A percentile compares a stretch with the other conserved stretches of the same genome.
These are phyloP conservation scores for Pythium plurisporium DNA, from an alignment of 352 stramenopile genomes.

Conservation along the genomic window DNA sequence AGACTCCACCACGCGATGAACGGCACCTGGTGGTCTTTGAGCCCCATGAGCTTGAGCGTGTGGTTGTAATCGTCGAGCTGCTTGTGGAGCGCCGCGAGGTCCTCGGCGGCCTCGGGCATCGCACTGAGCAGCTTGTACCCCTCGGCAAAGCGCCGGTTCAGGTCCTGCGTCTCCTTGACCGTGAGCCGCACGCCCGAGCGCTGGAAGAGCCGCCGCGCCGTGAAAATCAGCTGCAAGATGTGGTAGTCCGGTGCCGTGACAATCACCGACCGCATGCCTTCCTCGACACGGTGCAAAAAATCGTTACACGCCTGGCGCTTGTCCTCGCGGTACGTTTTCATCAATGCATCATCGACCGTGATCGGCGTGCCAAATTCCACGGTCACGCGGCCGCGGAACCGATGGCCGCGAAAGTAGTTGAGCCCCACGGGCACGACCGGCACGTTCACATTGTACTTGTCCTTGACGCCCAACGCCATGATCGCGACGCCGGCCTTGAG, in stretches of 20 bases:
- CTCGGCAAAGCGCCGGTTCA: constrained; percentile 90
- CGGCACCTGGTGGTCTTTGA: constrained; percentile 90
- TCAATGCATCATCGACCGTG: constrained; percentile 72
- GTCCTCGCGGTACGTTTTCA: constrained; percentile 86
- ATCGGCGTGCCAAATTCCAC: constrained; percentile 96
- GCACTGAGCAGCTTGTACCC: constrained; percentile 83
- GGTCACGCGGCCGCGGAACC: constrained; percentile 94
- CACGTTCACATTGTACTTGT: constrained; percentile 95
- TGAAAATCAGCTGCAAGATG: constrained; percentile 94
- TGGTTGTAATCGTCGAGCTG: constrained; percentile 86
- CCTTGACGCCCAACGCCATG: constrained; percentile 95
- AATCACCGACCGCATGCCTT: constrained; percentile 91
- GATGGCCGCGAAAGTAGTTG: constrained; percentile 97
- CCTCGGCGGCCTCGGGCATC: constrained; percentile 50
- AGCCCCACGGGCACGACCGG: constrained; percentile 97
- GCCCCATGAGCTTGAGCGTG: constrained; percentile 80
- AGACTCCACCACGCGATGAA: constrained; percentile 87
- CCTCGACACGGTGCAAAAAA: constrained; percentile 78
- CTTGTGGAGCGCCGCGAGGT: constrained; percentile 56
- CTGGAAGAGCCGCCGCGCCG: constrained; percentile 93
- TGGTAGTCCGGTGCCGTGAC: constrained; percentile 97
- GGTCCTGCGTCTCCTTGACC: constrained; percentile 88
- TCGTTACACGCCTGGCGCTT: constrained; percentile 79
- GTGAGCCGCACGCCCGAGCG: constrained; percentile 79
- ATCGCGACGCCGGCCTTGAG: constrained; percentile 98